Percentiles rank a stretch among this genome's conserved stretches.
Conservation (phyloP, 306 rosid genomes). For the Cercis canadensis region DNA sequence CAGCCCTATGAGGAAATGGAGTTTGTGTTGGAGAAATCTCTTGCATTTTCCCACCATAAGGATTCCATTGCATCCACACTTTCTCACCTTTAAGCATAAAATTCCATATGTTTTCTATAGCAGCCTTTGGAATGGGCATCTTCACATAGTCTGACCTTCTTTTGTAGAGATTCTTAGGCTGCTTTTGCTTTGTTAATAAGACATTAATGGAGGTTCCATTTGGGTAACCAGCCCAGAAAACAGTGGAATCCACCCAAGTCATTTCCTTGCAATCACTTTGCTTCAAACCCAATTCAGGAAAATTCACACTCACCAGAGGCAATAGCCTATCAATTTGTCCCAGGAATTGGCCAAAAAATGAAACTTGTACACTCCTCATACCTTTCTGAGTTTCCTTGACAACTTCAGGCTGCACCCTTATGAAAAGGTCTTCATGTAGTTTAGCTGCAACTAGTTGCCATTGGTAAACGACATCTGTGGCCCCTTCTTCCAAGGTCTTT, state of each 20-base stretch:
- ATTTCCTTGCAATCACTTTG: background rate
- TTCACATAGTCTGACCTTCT: background rate
- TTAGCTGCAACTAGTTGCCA: background rate
- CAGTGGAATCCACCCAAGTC: background rate
- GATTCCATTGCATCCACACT: background rate
- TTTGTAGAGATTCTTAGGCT: background rate
- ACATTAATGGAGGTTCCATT: background rate
- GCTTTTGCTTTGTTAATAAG: background rate
- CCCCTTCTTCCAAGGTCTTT: background rate
- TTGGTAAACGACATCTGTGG: background rate
- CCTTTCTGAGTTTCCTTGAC: background rate
- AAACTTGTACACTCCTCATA: background rate
- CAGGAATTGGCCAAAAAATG: background rate
- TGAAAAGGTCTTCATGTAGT: background rate
- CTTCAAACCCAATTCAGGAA: background rate
- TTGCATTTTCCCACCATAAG: background rate
- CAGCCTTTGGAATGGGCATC: too few relatives aligned
- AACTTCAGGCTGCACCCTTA: background rate
- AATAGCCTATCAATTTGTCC: background rate
- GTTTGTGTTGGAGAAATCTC: background rate
- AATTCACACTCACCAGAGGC: background rate
- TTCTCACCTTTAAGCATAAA: background rate
- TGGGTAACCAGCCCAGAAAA: background rate
- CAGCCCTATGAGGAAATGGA: background rate
- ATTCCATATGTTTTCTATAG: background rate